Evolutionary conservation across 768 basidiomycete genomes (phyloP).

Genomic region (Leccinellum albellum): DNA sequence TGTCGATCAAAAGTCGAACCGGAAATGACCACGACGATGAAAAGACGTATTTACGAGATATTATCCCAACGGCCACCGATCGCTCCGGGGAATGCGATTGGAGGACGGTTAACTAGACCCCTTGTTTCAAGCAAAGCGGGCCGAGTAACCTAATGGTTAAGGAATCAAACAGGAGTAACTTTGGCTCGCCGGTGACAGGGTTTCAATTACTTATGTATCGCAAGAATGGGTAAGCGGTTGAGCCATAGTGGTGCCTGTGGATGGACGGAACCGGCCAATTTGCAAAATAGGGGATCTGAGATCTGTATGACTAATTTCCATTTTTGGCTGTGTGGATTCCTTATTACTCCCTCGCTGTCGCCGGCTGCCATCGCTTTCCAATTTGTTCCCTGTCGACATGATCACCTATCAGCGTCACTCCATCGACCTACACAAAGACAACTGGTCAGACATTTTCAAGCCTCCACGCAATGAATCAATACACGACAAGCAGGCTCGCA

Average conservation of each 20-base stretch:
- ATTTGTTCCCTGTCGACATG: not conserved
- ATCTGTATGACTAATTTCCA: not conserved
- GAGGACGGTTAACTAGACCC: not conserved
- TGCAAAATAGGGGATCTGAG: not conserved
- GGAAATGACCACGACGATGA: not conserved
- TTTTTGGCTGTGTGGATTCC: not conserved
- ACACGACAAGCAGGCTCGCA: constrained; percentile 1
- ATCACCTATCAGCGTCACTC: not conserved
- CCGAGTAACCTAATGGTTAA: not conserved
- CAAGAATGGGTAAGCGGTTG: not conserved
- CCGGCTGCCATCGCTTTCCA: not conserved
- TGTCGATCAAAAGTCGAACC: not conserved
- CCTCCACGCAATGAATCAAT: constrained; percentile 14
- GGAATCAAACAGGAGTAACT: no score
- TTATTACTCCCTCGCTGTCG: not conserved
- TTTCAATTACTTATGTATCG: no score
- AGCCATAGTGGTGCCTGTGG: not conserved
- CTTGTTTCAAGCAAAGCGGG: not conserved
- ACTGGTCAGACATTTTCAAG: constrained; percentile 23
- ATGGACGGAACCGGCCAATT: not conserved
- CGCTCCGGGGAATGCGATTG: not conserved
- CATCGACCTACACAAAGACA: constrained; percentile 5
- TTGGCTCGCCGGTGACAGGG: no score
- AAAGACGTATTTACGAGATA: not conserved
- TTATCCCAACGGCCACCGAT: not conserved